Base-by-base conservation (phyloP, 139 green algal species). In the Bryopsis sp. region DNA sequence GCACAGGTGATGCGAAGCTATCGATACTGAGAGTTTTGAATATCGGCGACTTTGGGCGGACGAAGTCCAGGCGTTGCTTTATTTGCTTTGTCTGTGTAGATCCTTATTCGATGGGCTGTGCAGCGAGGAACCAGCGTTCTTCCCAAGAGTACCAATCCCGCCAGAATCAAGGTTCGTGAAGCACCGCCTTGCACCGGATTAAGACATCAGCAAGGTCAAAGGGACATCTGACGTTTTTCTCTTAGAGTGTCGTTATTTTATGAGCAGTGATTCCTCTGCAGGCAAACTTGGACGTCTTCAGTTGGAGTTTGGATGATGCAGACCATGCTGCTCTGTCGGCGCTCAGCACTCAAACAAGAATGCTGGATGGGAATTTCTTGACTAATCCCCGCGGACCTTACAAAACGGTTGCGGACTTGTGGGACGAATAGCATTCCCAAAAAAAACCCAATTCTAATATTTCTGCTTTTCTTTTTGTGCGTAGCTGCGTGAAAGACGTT, bases 31-130 rank as follows among this genome's bases (percentile, higher is more conserved):
- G 62, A 37, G 26, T n/a, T 35, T 33, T 15, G 5, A 33, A n/a
- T 15, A 58, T 31, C 8, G 24, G 5, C n/a, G 11, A 37, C 5
- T 33, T 57, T 54, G 11, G 43, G 43, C 43, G 43, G 43, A 54
- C 19, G 19, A 19, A 11, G 19, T 54, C 43, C 43, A 11, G 19
- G 43, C 43, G 29, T 69, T 24, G 66, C 11, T n/a, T 69, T 64
- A 8, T 11, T 39, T 64, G n/a, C 2, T 15, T 37, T 8, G 15
- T 75, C 58, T 33, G 1, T 67, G 29, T 86, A 97, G 84, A 76
- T 97, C 8, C 67, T 96, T 15, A 81, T 97, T 36, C 83, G 88
- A 1, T 97, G 92, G 92, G 87, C 73, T 28, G 15, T 97, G n/a
- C 85, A 97, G 78, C 81, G 84, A 26, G 88, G 89, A 54, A 94